A percentile compares a stretch with the other conserved stretches of the same genome.
Conservation (phyloP, 371 early-diverging fungal genomes). For the Rhizopus microsporus region DNA sequence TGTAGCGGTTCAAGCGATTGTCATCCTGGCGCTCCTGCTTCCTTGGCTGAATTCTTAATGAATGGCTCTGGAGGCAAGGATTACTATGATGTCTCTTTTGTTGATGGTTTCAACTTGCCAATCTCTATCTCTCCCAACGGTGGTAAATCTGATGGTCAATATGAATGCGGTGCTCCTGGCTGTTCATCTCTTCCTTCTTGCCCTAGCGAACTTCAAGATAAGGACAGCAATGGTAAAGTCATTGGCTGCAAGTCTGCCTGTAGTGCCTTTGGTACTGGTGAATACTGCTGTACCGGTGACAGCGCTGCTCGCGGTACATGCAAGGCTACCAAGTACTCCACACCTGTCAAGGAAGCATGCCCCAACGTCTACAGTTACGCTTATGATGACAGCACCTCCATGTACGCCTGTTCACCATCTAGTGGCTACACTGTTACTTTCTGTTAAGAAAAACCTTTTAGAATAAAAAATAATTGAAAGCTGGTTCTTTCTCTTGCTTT, state of each 20-base stretch:
- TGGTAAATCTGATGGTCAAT: slow-evolving; percentile 16
- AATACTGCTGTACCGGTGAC: slow-evolving; percentile 32
- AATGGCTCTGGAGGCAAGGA: slow-evolving; percentile 15
- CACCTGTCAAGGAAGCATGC: slow-evolving; percentile 21
- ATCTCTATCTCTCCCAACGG: slow-evolving; percentile 35
- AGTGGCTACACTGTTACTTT: slow-evolving; percentile 31
- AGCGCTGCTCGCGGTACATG: slow-evolving; percentile 20
- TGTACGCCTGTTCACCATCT: slow-evolving; percentile 23
- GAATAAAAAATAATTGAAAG: slow-evolving; percentile 1
- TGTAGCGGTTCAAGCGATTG: slow-evolving; percentile 27
- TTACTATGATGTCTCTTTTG: slow-evolving; percentile 40
- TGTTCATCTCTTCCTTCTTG: slow-evolving; percentile 34
- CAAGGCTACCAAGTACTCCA: slow-evolving; percentile 13
- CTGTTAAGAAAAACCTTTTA: slow-evolving; percentile 11
- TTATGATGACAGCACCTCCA: slow-evolving; percentile 29
- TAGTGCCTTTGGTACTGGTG: slow-evolving; percentile 21
- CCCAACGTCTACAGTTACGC: slow-evolving; percentile 32
- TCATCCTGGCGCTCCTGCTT: slow-evolving; percentile 26
- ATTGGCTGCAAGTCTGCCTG: slow-evolving; percentile 36
- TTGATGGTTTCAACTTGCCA: slow-evolving; percentile 40
- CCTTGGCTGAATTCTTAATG: slow-evolving; percentile 31
- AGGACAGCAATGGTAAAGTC: slow-evolving; percentile 31
- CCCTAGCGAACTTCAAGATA: slow-evolving; percentile 29
- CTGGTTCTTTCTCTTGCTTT: neutral
- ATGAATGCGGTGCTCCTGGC: slow-evolving; percentile 35